These are phyloP conservation scores for Amaranthus hypochondriacus DNA, from an alignment of 148 eudicot genomes.

Conservation along the genomic window DNA sequence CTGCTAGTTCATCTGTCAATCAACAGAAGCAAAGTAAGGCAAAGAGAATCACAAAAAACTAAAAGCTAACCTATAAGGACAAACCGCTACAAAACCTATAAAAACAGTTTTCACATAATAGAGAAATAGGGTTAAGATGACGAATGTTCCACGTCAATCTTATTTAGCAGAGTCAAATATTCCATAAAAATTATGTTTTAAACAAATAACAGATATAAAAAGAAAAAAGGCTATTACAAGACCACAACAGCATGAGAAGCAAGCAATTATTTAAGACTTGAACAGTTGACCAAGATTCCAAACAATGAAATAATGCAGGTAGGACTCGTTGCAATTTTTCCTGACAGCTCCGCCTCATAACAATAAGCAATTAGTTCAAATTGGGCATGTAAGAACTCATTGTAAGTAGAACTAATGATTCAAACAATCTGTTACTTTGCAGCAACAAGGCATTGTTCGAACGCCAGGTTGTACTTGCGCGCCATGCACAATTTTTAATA, in stretches of 20 bases:
- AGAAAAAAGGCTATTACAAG: not conserved
- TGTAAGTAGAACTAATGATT: too few species aligned
- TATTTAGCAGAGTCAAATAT: not conserved
- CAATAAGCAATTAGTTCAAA: too few species aligned
- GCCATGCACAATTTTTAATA: too few species aligned
- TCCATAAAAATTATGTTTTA: not conserved
- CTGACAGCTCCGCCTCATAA: too few species aligned
- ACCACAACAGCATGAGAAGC: not conserved
- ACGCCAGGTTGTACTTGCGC: too few species aligned
- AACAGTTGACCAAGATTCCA: not conserved
- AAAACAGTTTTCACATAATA: not conserved
- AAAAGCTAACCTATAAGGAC: not conserved
- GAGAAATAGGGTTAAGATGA: not conserved
- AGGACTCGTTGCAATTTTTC: too few species aligned
- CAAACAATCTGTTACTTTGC: too few species aligned
- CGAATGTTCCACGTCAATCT: not conserved
- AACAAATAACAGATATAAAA: not conserved
- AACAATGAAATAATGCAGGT: not conserved
- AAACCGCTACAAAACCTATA: not conserved
- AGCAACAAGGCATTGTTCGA: too few species aligned
- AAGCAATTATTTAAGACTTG: not conserved
- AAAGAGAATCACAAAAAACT: not conserved
- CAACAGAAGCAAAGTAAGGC: conserved; percentile 5
- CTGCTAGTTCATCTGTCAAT: conserved; percentile 33
- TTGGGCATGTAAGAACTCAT: too few species aligned